phyloP scores from a whole-genome alignment of 2,329 filamentous ascomycete genomes.

The Capronia americana region DNA sequence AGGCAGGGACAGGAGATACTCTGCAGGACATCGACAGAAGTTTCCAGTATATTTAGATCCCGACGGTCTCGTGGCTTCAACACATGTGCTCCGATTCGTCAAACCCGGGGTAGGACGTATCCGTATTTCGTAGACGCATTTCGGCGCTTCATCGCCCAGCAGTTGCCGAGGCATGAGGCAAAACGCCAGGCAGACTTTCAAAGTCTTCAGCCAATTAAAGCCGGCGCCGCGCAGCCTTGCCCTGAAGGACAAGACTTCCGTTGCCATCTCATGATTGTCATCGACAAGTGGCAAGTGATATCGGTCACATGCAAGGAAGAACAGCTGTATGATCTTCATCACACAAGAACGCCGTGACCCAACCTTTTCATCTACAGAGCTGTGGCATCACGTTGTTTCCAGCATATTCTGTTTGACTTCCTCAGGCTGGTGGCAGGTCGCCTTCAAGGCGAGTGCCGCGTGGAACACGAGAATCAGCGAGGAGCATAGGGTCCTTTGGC shows the following conservation, averaged over 20 bases:
- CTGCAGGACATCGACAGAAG: not conserved
- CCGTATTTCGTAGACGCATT: slow-evolving; percentile 9
- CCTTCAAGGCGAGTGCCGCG: too few relatives aligned
- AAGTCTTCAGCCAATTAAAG: not conserved
- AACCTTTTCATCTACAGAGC: not conserved
- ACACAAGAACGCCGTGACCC: not conserved
- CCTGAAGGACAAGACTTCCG: not conserved
- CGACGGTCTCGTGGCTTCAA: slow-evolving; percentile 3
- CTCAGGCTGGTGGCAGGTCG: too few relatives aligned
- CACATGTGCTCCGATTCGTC: not conserved
- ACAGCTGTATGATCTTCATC: not conserved
- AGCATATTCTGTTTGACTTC: not conserved
- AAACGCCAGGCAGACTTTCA: not conserved
- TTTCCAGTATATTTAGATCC: not conserved
- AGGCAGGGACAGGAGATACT: not conserved
- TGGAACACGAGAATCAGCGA: too few relatives aligned
- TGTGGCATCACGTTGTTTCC: not conserved
- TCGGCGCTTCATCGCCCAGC: not conserved
- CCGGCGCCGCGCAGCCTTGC: not conserved
- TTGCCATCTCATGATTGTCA: slow-evolving; percentile 4
- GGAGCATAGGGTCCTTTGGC: too few relatives aligned
- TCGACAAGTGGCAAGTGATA: not conserved
- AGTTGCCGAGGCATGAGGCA: slow-evolving; percentile 4
- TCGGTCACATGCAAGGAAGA: not conserved
- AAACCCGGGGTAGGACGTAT: slow-evolving; percentile 3